phyloP scores from a whole-genome alignment of 495 filamentous ascomycete species.

The Alectoria sarmentosa region DNA sequence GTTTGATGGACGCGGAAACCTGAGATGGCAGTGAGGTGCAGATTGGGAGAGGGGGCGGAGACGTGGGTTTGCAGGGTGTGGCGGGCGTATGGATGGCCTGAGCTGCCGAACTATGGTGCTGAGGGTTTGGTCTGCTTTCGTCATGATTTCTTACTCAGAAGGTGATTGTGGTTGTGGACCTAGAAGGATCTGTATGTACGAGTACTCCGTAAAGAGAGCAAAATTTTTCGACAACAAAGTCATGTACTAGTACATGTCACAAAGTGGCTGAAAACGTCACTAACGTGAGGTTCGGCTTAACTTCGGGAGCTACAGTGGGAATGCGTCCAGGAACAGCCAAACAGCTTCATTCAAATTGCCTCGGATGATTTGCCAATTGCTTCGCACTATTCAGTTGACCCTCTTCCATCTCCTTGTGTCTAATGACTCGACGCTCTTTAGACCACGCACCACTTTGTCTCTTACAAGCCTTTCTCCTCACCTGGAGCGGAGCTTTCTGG shows the following conservation, averaged over 20 bases:
- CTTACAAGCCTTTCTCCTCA: neutral
- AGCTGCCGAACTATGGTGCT: slow-evolving; percentile 9
- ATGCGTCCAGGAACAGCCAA: slow-evolving; percentile 6
- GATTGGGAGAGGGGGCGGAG: slow-evolving; percentile 8
- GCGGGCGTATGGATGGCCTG: neutral
- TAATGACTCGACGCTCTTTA: neutral
- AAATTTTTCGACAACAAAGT: too few species aligned
- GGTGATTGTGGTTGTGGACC: too few species aligned
- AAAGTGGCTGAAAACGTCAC: slow-evolving; percentile 12
- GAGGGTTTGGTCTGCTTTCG: slow-evolving; percentile 16
- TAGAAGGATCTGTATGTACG: too few species aligned
- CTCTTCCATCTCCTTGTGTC: neutral
- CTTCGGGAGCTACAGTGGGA: slow-evolving; percentile 1
- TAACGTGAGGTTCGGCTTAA: neutral
- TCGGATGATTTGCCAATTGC: neutral
- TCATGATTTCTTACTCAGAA: neutral
- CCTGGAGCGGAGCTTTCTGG: neutral
- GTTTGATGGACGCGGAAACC: neutral
- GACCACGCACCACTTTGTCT: neutral
- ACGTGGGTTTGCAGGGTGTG: neutral
- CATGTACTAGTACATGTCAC: too few species aligned
- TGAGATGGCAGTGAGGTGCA: slow-evolving; percentile 26
- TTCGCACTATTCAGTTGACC: neutral
- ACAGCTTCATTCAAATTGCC: neutral
- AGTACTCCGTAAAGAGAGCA: too few species aligned